These are phyloP conservation scores for Cucumis melo DNA, from an alignment of 306 rosid genomes.

Conservation along the genomic window DNA sequence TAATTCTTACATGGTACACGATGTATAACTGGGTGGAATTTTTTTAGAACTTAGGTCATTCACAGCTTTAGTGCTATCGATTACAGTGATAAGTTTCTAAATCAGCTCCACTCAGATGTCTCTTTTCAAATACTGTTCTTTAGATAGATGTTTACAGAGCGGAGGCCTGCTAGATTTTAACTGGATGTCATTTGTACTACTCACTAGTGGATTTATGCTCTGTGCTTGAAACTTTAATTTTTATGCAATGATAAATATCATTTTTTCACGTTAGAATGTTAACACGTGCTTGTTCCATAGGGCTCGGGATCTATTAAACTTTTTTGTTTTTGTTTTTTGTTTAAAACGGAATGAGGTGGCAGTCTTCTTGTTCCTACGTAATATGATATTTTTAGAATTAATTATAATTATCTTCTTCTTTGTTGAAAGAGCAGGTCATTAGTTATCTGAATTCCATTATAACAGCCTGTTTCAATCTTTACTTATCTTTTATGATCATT, in stretches of 20 bases:
- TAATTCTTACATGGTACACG: not conserved
- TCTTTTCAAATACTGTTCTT: not conserved
- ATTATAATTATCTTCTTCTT: not conserved
- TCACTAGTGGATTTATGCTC: not conserved
- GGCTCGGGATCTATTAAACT: not conserved
- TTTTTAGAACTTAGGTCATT: not conserved
- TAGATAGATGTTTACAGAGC: not conserved
- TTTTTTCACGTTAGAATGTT: not conserved
- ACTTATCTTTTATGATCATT: slow-evolving; percentile 3
- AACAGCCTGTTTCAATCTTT: not conserved
- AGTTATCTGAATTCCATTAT: not conserved
- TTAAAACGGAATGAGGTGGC: not conserved
- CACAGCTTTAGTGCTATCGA: not conserved
- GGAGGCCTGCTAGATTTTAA: not conserved
- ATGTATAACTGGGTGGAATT: not conserved
- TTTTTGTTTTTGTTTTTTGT: not conserved
- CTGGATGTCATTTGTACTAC: not conserved
- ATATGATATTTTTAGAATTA: not conserved
- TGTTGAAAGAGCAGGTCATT: not conserved
- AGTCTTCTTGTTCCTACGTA: not conserved
- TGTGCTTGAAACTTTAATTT: not conserved
- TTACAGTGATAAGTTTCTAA: not conserved
- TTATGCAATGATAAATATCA: not conserved
- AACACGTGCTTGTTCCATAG: not conserved
- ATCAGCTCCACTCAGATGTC: not conserved